Percentiles rank a stretch among this genome's conserved stretches.
Conservation (phyloP, 495 filamentous ascomycete species). For the Xanthoparmelia taractica region DNA sequence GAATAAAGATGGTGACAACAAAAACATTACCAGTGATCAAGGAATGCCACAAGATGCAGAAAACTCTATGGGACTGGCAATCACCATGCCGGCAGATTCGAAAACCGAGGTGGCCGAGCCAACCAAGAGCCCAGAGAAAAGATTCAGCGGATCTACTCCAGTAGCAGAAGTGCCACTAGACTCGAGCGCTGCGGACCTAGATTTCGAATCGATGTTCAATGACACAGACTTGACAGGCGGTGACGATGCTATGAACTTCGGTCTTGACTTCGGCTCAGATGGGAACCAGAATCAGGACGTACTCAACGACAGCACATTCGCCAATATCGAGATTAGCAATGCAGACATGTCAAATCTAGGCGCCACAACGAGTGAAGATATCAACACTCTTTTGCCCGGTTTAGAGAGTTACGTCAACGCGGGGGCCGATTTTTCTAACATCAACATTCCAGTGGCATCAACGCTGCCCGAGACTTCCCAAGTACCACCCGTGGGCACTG, state of each 20-base stretch:
- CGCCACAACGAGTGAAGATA: slow-evolving; percentile 25
- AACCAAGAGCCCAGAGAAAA: background rate
- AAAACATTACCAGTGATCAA: slow-evolving; percentile 2
- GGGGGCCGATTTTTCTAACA: slow-evolving; percentile 39
- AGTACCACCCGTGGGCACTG: background rate
- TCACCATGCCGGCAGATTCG: slow-evolving; percentile 11
- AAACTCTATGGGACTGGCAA: slow-evolving; percentile 14
- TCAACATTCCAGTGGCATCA: slow-evolving; percentile 9
- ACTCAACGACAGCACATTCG: slow-evolving; percentile 35
- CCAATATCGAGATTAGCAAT: slow-evolving; percentile 21
- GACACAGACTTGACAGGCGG: slow-evolving; percentile 28
- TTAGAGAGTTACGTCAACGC: slow-evolving; percentile 30
- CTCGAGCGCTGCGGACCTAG: slow-evolving; percentile 7
- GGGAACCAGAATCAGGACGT: slow-evolving; percentile 41
- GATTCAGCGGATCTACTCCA: background rate
- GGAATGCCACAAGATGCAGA: slow-evolving; percentile 21
- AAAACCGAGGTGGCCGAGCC: background rate
- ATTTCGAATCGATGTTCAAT: slow-evolving; percentile 28
- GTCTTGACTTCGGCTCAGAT: slow-evolving; percentile 41
- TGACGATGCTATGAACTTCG: slow-evolving; percentile 39
- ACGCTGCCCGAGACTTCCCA: slow-evolving; percentile 3
- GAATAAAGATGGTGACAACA: background rate
- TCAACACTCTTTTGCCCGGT: slow-evolving; percentile 29
- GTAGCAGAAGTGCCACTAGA: slow-evolving; percentile 4
- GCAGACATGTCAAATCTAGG: slow-evolving; percentile 22